These are phyloP conservation scores for Penicillium sp. DNA, from an alignment of 2,329 filamentous ascomycete genomes.

Conservation along the genomic window DNA sequence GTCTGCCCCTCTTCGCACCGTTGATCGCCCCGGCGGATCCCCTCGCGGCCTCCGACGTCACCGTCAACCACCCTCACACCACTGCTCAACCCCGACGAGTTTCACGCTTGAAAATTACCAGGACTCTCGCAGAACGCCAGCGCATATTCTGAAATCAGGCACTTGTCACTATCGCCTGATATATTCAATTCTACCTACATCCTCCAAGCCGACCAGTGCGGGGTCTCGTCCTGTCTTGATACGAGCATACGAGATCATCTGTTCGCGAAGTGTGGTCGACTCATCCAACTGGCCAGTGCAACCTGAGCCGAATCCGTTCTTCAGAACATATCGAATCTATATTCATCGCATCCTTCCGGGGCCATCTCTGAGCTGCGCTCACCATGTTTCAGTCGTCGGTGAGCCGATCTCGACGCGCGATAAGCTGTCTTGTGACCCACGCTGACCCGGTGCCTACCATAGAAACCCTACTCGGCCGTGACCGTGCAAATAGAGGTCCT, in stretches of 20 bases:
- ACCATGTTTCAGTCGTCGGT: conserved; percentile 44
- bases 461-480: conserved; percentile 91
- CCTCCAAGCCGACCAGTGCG: conserved; percentile 15
- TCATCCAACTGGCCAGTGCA: background rate
- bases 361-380: background rate
- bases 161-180: background rate
- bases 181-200: background rate
- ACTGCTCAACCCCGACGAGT: conserved; percentile 2
- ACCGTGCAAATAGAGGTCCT: conserved; percentile 90
- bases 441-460: background rate
- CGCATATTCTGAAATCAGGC: background rate
- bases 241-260: conserved; percentile 5
- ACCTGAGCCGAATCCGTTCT: background rate
- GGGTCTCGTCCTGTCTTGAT: conserved; percentile 15
- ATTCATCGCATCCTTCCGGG: background rate
- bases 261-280: conserved; percentile 12
- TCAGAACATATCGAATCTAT: background rate
- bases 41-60: conserved; percentile 27
- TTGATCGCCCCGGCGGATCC: conserved; percentile 17
- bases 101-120: background rate
- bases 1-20: conserved; percentile 7
- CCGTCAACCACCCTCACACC: conserved; percentile 15
- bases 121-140: no score
- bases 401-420: conserved; percentile 19
- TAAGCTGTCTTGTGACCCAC: conserved; percentile 13